phyloP scores from a whole-genome alignment of 2,329 filamentous ascomycete species.

The Lachnum nothofagi region DNA sequence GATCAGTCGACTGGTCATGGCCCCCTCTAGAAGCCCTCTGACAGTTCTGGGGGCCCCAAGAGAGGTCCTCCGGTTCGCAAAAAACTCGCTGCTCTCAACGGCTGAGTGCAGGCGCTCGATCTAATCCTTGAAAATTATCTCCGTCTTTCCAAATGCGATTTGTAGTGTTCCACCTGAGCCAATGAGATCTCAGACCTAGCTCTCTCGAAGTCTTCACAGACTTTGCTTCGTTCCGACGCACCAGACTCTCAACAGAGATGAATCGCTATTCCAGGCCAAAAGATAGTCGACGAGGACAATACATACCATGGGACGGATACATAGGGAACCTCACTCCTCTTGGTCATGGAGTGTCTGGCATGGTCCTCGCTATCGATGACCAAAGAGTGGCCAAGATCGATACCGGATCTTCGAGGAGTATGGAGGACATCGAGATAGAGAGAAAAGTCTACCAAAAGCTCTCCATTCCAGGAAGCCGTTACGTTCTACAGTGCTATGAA shows the following conservation, averaged over 20 bases:
- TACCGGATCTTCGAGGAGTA: neutral
- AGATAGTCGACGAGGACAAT: slow-evolving; percentile 11
- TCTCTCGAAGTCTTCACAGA: neutral
- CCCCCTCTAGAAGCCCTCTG: too few relatives aligned
- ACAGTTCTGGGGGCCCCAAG: too few relatives aligned
- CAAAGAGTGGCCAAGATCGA: slow-evolving; percentile 3
- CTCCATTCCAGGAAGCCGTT: neutral
- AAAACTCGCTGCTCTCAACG: too few relatives aligned
- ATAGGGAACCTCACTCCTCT: neutral
- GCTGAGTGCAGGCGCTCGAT: too few relatives aligned
- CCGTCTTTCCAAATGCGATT: too few relatives aligned
- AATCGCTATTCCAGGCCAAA: neutral
- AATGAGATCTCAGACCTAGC: neutral
- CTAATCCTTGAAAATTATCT: too few relatives aligned
- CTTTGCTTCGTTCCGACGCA: neutral
- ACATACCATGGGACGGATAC: slow-evolving; percentile 3
- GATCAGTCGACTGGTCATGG: too few relatives aligned
- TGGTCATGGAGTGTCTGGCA: slow-evolving; percentile 1
- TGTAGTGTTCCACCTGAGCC: neutral
- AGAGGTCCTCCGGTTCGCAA: too few relatives aligned
- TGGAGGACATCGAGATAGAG: slow-evolving; percentile 1
- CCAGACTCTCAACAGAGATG: neutral
- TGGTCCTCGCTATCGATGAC: slow-evolving; percentile 2
- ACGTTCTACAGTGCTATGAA: slow-evolving; percentile 1
- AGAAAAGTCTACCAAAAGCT: neutral